phyloP scores from a whole-genome alignment of 305 asterid genomes.

The Rubia tinctorum region DNA sequence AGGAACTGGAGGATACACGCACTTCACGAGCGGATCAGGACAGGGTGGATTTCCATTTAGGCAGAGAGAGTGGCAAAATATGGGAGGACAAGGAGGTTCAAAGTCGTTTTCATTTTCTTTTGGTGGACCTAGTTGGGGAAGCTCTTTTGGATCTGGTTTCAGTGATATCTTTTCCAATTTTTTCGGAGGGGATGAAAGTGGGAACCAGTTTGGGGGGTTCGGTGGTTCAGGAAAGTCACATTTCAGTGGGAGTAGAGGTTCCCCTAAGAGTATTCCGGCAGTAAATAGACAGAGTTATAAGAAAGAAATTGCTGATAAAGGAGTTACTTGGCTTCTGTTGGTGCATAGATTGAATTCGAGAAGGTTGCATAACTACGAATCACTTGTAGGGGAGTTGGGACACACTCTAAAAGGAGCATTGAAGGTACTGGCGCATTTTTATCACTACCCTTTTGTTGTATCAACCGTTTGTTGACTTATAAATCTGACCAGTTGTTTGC shows the following conservation, averaged over 20 bases:
- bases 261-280: conserved; percentile 48
- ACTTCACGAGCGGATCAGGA: conserved; percentile 72
- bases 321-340: conserved; percentile 77
- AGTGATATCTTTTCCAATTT: conserved; percentile 68
- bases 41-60: conserved; percentile 68
- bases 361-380: conserved; percentile 56
- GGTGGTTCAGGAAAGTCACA: conserved; percentile 61
- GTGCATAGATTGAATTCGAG: conserved; percentile 46
- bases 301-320: conserved; percentile 69
- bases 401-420: conserved; percentile 67
- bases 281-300: conserved; percentile 48
- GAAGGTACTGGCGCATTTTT: conserved; percentile 44
- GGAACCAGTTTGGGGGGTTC: conserved; percentile 72
- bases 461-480: conserved; percentile 8
- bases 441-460: neutral
- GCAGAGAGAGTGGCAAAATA: conserved; percentile 74
- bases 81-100: conserved; percentile 71
- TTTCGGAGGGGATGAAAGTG: conserved; percentile 74
- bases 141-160: conserved; percentile 63
- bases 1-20: conserved; percentile 52
- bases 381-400: conserved; percentile 51
- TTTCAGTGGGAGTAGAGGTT: conserved; percentile 29
- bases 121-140: conserved; percentile 66
- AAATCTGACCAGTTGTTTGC: conserved; percentile 3
- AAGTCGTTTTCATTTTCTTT: conserved; percentile 84